Percentiles rank a stretch among this genome's conserved stretches.
Conservation (phyloP, 192 early-diverging fungal species). For the Phlyctochytrium bullatum region DNA sequence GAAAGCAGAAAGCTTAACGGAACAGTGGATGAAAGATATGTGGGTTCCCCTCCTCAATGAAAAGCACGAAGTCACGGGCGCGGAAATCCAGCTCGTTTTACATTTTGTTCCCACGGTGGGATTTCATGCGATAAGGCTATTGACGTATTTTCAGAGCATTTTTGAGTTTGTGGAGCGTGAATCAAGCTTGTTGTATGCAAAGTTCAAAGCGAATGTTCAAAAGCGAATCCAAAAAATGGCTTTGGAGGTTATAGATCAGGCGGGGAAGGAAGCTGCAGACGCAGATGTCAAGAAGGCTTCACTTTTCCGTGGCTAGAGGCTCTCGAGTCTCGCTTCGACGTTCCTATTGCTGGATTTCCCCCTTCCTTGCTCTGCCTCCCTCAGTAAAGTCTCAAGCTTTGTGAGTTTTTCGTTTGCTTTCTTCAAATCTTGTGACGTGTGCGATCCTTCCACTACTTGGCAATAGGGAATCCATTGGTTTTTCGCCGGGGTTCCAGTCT, state of each 20-base stretch:
- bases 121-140: too few relatives aligned
- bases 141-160: too few relatives aligned
- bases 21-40: conserved; percentile 2
- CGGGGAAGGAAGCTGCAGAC: background rate
- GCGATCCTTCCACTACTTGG: too few relatives aligned
- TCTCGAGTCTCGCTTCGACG: too few relatives aligned
- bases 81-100: background rate
- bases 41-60: background rate
- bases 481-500: too few relatives aligned
- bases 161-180: background rate
- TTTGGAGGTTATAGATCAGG: background rate
- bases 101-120: background rate
- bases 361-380: too few relatives aligned
- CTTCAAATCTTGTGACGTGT: too few relatives aligned
- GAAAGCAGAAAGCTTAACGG: background rate
- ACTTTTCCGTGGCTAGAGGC: background rate
- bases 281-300: background rate
- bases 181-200: background rate
- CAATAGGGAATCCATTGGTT: too few relatives aligned
- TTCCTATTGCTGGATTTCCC: too few relatives aligned
- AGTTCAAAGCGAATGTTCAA: background rate
- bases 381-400: too few relatives aligned
- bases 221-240: background rate
- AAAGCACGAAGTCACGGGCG: background rate
- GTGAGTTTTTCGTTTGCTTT: too few relatives aligned